Evolutionary conservation across 495 filamentous ascomycete genomes (phyloP), one percentile per base, ranked within the genome.

Genomic region (Corynascus novoguineensis): DNA sequence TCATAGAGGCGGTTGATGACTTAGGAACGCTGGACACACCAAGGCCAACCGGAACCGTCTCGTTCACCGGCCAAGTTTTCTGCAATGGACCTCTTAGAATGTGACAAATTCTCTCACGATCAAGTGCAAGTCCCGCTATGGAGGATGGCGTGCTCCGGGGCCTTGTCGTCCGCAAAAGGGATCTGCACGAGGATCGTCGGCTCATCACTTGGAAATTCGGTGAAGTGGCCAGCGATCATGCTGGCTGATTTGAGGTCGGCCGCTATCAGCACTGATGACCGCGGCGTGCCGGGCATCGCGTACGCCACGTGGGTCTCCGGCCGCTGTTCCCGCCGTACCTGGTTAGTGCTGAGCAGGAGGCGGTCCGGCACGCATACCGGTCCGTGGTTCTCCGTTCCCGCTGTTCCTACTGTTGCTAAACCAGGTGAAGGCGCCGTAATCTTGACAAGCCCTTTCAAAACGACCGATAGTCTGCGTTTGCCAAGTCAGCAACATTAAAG

Each of bases 161-260:
- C 59, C 34, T 37, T 58, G 38, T 68, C 44, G n/a, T 42, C 57
- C 21, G 22, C 57, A 49, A 66, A 68, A 1, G 66, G 66, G 15
- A 66, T 52, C 55, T 68, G 66, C 14, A 68, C 57, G 22, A 68
- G 45, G 5, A 68, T 37, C 4, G 66, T 68, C 5, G 66, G 63
- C 55, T 68, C 66, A 34, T 64, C 55, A 45, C 63, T 64, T 12
- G 63, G 66, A 32, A 68, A 68, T 44, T 68, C 66, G 50, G 66
- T 68, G 40, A 52, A 64, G 38, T 68, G 66, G 1, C 66, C 66
- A 1, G 61, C 61, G 12, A 68, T 29, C 4, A 54, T 66, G 40
- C 66, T 68, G 8, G 49, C 27, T 1, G 63, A 52, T 48, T 60
- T 68, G 22, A 68, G 49, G 49, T 68, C 66, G 15, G 60, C 66